These are phyloP conservation scores for Berkeleyomyces rouxiae DNA, from an alignment of 2,329 filamentous ascomycete genomes.

Conservation along the genomic window DNA sequence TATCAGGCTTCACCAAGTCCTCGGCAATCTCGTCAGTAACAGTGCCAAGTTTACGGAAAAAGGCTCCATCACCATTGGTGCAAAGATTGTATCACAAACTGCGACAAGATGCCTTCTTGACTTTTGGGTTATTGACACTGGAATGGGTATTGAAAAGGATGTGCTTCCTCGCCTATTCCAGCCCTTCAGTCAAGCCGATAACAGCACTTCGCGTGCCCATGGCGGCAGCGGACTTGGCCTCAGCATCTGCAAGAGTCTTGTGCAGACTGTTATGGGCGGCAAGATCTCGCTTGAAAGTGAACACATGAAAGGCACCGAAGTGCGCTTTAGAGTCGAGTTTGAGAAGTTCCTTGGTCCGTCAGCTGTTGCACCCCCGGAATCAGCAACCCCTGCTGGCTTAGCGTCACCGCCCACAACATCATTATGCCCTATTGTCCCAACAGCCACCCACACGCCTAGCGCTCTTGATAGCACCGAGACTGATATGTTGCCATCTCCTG, in stretches of 20 bases:
- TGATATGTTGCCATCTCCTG: neutral
- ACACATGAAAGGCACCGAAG: conserved; percentile 52
- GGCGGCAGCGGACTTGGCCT: conserved; percentile 81
- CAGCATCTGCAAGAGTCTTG: conserved; percentile 86
- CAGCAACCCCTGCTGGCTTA: neutral
- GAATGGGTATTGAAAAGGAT: conserved; percentile 75
- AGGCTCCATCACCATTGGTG: conserved; percentile 71
- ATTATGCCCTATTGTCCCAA: neutral
- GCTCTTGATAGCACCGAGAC: neutral
- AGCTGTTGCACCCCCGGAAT: neutral
- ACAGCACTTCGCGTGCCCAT: conserved; percentile 77
- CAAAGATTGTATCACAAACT: conserved; percentile 54
- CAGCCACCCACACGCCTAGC: neutral
- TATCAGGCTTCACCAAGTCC: conserved; percentile 48
- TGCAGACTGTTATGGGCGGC: conserved; percentile 82
- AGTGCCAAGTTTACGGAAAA: conserved; percentile 86
- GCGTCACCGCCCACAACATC: neutral
- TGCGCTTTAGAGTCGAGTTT: conserved; percentile 71
- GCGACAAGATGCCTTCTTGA: conserved; percentile 55
- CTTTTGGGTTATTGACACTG: conserved; percentile 77
- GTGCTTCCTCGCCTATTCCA: conserved; percentile 75
- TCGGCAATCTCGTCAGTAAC: conserved; percentile 78
- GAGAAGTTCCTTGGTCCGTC: conserved; percentile 37
- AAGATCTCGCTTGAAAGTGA: conserved; percentile 67
- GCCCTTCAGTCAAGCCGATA: conserved; percentile 85